These are phyloP conservation scores for Mycena citricolor DNA, from an alignment of 1,284 basidiomycete genomes.

Conservation along the genomic window DNA sequence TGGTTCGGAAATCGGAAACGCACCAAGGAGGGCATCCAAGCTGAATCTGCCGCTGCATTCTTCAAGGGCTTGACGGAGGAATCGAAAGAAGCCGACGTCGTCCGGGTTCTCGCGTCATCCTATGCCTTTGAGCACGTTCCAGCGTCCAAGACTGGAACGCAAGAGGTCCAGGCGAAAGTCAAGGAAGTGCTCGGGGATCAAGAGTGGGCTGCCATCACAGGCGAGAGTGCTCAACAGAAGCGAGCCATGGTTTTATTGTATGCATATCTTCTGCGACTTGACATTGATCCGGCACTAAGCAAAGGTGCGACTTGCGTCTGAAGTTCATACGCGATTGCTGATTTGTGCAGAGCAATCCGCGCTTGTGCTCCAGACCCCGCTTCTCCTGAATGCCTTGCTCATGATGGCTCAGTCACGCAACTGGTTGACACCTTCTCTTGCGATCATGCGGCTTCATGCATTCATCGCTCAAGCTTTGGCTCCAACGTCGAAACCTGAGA, in stretches of 20 bases:
- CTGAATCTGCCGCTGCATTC: slow-evolving; percentile 83
- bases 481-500: slow-evolving; percentile 42
- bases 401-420: slow-evolving; percentile 85
- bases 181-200: slow-evolving; percentile 33
- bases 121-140: slow-evolving; percentile 61
- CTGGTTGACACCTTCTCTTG: slow-evolving; percentile 85
- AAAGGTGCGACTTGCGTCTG: slow-evolving; percentile 49
- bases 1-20: slow-evolving; percentile 93
- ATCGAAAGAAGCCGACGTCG: slow-evolving; percentile 71
- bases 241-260: slow-evolving; percentile 78
- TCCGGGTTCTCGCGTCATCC: slow-evolving; percentile 74
- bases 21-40: slow-evolving; percentile 92
- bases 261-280: slow-evolving; percentile 81
- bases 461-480: slow-evolving; percentile 85
- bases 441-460: slow-evolving; percentile 82
- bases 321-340: not conserved
- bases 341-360: slow-evolving; percentile 59
- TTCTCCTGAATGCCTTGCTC: slow-evolving; percentile 80
- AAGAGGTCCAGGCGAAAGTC: slow-evolving; percentile 53
- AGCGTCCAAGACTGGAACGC: slow-evolving; percentile 27
- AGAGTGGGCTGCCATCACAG: slow-evolving; percentile 36
- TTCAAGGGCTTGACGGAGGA: slow-evolving; percentile 88
- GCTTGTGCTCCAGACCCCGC: slow-evolving; percentile 69
- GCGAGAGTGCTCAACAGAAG: slow-evolving; percentile 38
- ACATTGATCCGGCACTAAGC: slow-evolving; percentile 58